phyloP scores from a whole-genome alignment of 257 asterid genomes.

The Echites panduratus region DNA sequence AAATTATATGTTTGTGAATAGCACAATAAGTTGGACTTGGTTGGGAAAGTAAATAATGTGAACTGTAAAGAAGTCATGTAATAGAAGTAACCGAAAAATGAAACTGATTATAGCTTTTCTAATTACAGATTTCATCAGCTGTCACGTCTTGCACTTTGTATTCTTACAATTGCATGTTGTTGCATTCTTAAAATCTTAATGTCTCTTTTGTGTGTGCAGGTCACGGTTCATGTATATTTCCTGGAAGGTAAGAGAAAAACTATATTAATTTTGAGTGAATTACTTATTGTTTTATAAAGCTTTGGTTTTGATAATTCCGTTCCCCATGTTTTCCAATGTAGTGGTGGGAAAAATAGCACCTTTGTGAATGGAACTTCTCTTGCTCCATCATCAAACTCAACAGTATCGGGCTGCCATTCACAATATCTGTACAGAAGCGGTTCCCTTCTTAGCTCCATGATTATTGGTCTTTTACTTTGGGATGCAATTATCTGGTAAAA shows the following conservation, averaged over 20 bases:
- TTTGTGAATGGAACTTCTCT: conserved; percentile 50
- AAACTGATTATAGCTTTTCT: neutral
- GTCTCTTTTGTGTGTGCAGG: conserved; percentile 44
- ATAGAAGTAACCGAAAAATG: neutral
- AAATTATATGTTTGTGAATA: neutral
- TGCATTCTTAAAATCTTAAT: neutral
- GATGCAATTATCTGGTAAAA: conserved; percentile 32
- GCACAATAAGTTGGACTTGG: neutral
- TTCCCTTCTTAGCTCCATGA: conserved; percentile 16
- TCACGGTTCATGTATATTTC: conserved; percentile 63
- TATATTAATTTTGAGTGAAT: neutral
- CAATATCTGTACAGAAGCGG: conserved; percentile 17
- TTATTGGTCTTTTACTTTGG: conserved; percentile 36
- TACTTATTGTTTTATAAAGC: neutral
- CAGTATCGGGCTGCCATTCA: conserved; percentile 48
- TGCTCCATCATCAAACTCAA: conserved; percentile 66
- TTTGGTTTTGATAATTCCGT: conserved; percentile 7
- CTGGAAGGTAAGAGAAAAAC: conserved; percentile 68
- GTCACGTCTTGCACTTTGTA: neutral
- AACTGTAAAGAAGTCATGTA: too few relatives aligned
- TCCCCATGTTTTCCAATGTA: conserved; percentile 23
- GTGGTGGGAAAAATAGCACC: conserved; percentile 65
- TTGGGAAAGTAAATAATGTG: neutral
- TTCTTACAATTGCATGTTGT: neutral
- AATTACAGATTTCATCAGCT: neutral